Evolutionary conservation across 257 asterid species (phyloP), one percentile per base, ranked within the genome.

Genomic region (Datura wrightii): DNA sequence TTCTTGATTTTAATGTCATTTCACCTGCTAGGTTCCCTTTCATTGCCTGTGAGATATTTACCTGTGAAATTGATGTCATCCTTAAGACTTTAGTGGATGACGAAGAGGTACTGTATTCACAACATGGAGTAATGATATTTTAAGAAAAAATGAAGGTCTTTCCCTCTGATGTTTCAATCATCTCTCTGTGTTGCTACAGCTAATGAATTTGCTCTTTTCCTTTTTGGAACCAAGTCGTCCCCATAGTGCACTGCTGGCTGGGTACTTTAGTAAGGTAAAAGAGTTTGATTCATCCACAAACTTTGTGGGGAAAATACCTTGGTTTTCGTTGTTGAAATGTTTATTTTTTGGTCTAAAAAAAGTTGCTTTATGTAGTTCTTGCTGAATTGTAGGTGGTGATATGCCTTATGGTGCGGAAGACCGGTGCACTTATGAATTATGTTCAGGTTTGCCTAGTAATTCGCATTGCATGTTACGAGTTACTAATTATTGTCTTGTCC

Each of bases 41-140:
- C 87, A 91, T 97, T 88, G 95, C 99, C 15, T 95, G 98, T 90
- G 99, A 97, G 92, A 89, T 95, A 76, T 95, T 97, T 88, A 94
- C 99, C 1, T 97, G 99, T 72, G 99, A 97, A 89, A 97, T 97
- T 80, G 99, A 97, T 86, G 98, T 95, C 87, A 97, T 97, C 90
- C 89, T 97, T 90, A 95, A 95, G 94, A 92, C 98, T 65, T 79
- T 97, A 87, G 99, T 97, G 83, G 99, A 97, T 59, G 97, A 94
- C 82, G 97, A 97, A 86, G 99, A 95, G 97, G 99, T 97, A 86
- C 69, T 85, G 56, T 50, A 82, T 50, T 55, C 83, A n/a, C 69
- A 83, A 37, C 66, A 63, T 52, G 79, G 15, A 52, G 16, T 63
- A 36, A 36, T 56, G 81, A 59, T 71, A 65, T 11, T 63, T 80